Evolutionary conservation across 2,329 filamentous ascomycete species (phyloP).

Genomic region (Verticillium isaacii): DNA sequence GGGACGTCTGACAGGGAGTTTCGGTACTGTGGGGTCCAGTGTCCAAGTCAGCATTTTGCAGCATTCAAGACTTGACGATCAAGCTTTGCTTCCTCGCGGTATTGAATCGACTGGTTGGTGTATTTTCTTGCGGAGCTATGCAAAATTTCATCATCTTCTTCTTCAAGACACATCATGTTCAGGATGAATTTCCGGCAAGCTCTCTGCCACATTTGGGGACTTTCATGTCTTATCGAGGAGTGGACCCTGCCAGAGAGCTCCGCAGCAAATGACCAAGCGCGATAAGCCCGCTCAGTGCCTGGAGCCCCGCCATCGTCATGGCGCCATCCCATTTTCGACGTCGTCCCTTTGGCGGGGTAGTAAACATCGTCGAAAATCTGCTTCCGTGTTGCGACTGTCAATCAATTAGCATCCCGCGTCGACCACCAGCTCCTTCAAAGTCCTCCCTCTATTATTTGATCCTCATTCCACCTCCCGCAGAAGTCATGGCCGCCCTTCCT

Average conservation of each 20-base stretch:
- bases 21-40: neutral
- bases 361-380: neutral
- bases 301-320: slow-evolving; percentile 10
- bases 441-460: neutral
- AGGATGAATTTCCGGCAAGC: too few relatives aligned
- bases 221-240: neutral
- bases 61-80: too few relatives aligned
- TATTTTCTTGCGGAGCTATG: too few relatives aligned
- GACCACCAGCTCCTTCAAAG: neutral
- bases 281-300: neutral
- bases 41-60: too few relatives aligned
- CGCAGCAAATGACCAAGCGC: neutral
- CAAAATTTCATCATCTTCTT: too few relatives aligned
- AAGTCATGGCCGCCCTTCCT: slow-evolving; percentile 48
- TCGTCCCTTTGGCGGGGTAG: slow-evolving; percentile 14
- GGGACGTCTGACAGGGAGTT: neutral
- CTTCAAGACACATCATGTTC: too few relatives aligned
- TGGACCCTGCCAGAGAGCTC: neutral
- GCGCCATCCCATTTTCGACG: slow-evolving; percentile 8
- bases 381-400: neutral
- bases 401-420: neutral
- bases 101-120: too few relatives aligned
- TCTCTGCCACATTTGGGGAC: neutral
- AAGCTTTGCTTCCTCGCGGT: too few relatives aligned
- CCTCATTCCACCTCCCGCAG: neutral